Conservation (phyloP, 495 filamentous ascomycete species). For the Penicillium pulvis region DNA sequence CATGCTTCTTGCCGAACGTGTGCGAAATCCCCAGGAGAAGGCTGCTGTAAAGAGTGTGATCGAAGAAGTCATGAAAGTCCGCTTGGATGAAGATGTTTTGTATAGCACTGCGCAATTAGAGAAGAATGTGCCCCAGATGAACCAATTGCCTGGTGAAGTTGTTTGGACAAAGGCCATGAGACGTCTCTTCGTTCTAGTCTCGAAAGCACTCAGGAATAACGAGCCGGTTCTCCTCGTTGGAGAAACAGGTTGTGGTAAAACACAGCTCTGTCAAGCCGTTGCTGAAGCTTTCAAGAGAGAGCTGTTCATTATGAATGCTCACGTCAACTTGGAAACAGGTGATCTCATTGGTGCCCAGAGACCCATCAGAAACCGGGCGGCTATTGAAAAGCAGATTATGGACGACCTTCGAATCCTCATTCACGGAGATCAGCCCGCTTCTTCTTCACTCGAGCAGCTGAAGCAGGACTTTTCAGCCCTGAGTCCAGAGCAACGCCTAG, state of each 20-base stretch:
- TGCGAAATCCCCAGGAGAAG: slow-evolving; percentile 87
- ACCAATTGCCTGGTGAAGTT: slow-evolving; percentile 55
- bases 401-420: slow-evolving; percentile 60
- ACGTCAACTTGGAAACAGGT: slow-evolving; percentile 95
- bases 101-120: slow-evolving; percentile 67
- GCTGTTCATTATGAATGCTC: slow-evolving; percentile 90
- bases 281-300: slow-evolving; percentile 74
- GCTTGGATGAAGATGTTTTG: slow-evolving; percentile 69
- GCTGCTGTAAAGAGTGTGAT: slow-evolving; percentile 83
- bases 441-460: slow-evolving; percentile 45
- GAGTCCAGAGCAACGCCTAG: slow-evolving; percentile 29
- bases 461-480: slow-evolving; percentile 50
- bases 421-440: slow-evolving; percentile 26
- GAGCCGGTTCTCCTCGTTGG: slow-evolving; percentile 94
- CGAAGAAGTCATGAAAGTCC: slow-evolving; percentile 88
- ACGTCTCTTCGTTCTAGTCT: slow-evolving; percentile 81
- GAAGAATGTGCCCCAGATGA: slow-evolving; percentile 38
- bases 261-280: slow-evolving; percentile 90
- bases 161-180: slow-evolving; percentile 97
- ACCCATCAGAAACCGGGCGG: slow-evolving; percentile 80
- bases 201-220: slow-evolving; percentile 81
- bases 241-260: slow-evolving; percentile 97
- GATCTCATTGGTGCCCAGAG: slow-evolving; percentile 96
- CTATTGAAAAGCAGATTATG: slow-evolving; percentile 64
- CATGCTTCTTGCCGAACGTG: slow-evolving; percentile 93